Evolutionary conservation across 805 yeast species (phyloP), one percentile per base, ranked within the genome.

Genomic region (Candida vartiovaarae): DNA sequence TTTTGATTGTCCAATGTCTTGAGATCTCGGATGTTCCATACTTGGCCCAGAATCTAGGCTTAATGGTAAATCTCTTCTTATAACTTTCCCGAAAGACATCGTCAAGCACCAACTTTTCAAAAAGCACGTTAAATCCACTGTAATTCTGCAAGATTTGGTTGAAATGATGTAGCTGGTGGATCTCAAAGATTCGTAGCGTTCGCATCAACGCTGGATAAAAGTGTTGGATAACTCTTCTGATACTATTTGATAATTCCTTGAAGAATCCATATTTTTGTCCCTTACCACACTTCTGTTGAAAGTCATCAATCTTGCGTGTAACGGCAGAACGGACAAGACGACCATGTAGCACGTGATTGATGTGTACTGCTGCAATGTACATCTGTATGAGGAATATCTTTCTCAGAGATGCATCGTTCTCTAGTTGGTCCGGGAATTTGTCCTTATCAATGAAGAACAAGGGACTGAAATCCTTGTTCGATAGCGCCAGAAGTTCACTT

Each of bases 1-100:
- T 67, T 8, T 52, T 48, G 5, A 61, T 60, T 39, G 64, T 68
- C 75, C 74, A 71, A 25, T 60, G 57, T 26, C 54, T 53, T 2
- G 66, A 64, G 33, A 58, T 49, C 38, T 44, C 52, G 6, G 43
- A 25, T 3, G 59, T 52, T 15, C 62, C 62, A 34, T 44, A 49
- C 5, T 36, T 10, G 8, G 61, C 59, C 57, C 59, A 55, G 31
- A 39, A 50, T 32, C 49, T 45, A 6, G 45, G 41, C 25, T 46
- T 48, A 11, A 46, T 41, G 3, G 38, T 34, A 3, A 30, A 25
- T 32, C 41, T 45, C 28, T 45, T 48, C 2, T 31, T 29, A 11
- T 49, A 23, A 3, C 35, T 25, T 20, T 42, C 30, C 11, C 27
- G 32, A 2, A 48, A 37, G 3, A 33, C 38, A 8, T 48, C 48